Conservation (phyloP, 164 flowering plant species). For the grape (Vitis vinifera) region ASM3070453v1 NC_081822.1:1704501-1705000, state of each 20-base stretch:
- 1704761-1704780: slow-evolving; percentile 28
- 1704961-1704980: background rate
- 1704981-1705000: slow-evolving; percentile 35
- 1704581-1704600: too few relatives aligned
- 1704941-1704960: slow-evolving; percentile 2
- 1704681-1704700: background rate
- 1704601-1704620: too few relatives aligned
- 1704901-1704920: slow-evolving; percentile 24
- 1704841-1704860: slow-evolving; percentile 31
- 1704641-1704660: too few relatives aligned
- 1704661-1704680: background rate
- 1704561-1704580: too few relatives aligned
- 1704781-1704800: slow-evolving; percentile 42
- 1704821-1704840: slow-evolving; percentile 47
- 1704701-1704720: slow-evolving; percentile 26
- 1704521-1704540: too few relatives aligned
- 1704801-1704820: slow-evolving; percentile 49
- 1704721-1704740: slow-evolving; percentile 21
- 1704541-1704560: too few relatives aligned
- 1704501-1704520: too few relatives aligned
- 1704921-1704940: background rate
- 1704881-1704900: slow-evolving; percentile 30
- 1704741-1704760: slow-evolving; percentile 36
- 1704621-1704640: too few relatives aligned
- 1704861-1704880: slow-evolving; percentile 21